Base-by-base conservation (phyloP, 2,329 filamentous ascomycete species). In the Hypoxylon sp. region DNA sequence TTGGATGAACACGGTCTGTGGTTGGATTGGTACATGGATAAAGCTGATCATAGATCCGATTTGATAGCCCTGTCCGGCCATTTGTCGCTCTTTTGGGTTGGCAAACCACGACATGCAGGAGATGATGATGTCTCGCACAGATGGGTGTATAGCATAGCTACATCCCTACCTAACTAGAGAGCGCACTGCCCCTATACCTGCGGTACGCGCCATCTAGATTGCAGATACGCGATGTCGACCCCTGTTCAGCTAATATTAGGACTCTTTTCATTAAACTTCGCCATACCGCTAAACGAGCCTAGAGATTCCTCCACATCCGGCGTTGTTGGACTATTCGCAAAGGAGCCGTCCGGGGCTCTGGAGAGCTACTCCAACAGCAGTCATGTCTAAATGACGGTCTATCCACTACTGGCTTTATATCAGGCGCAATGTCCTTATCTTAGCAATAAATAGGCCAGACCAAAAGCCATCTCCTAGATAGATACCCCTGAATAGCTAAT, bases 71-170 rank as follows among this genome's bases (percentile, higher is more conserved):
- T 35, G 50, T 48, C 56, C 44, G 59, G 68, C 58, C 50, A 62
- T 62, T 17, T 57, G 17, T 50, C 31, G 44, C 33, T 63, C 37
- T 39, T 64, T 65, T 67, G 42, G 17, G 61, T 44, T 58, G 57
- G 52, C 58, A 69, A 65, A 65, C 69, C 44, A 61, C 64, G 35
- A 57, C 63, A 70, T 72, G 70, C 70, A 72, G 70, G 60, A 51
- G 19, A 63, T 62, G 57, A 60, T 57, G 26, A 71, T 73, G 72
- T 73, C 72, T 73, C 64, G 67, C 67, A 62, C 60, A 71, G 55
- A 65, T 67, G 44, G 42, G 60, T 60, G 57, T 48, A 51, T 56
- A 54, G 57, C 35, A 46, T 60, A 50, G 19, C 61, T 70, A 56
- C 60, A 72, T 31, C 6, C 29, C 29, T 31, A 31, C 6, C 5